Percentiles rank a stretch among this genome's conserved stretches.
These are phyloP conservation scores for Aureobasidium uvarum DNA, from an alignment of 2,329 filamentous ascomycete species.

Conservation along the genomic window DNA sequence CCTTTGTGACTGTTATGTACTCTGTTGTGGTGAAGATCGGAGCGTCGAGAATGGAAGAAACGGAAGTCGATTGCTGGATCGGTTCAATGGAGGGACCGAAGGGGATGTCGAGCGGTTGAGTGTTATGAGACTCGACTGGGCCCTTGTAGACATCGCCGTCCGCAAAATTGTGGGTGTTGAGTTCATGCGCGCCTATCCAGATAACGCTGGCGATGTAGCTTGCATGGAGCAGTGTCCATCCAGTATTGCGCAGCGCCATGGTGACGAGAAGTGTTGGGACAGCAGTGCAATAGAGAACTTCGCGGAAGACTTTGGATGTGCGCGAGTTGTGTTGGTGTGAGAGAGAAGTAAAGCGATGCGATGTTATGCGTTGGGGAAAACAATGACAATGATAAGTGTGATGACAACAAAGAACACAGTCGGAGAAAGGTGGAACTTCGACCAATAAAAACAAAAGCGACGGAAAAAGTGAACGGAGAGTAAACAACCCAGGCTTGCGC, in stretches of 20 bases:
- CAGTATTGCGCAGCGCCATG: background rate
- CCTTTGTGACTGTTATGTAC: conserved; percentile 11
- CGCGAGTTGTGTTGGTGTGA: background rate
- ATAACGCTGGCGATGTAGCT: background rate
- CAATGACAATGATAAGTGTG: conserved; percentile 4
- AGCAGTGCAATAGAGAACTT: background rate
- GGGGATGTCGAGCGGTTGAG: background rate
- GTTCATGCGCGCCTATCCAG: background rate
- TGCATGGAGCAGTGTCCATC: background rate
- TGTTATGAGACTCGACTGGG: background rate
- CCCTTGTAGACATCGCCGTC: background rate
- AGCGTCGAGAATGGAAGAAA: background rate
- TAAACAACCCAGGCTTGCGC: conserved; percentile 2
- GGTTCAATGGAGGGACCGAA: background rate
- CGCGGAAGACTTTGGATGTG: background rate
- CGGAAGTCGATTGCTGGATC: background rate
- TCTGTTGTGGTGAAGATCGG: background rate
- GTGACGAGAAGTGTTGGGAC: background rate
- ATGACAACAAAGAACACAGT: conserved; percentile 8
- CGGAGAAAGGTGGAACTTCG: background rate
- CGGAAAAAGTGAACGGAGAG: conserved; percentile 2
- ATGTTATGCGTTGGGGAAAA: conserved; percentile 15
- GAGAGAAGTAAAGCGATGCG: background rate
- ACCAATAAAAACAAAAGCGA: conserved; percentile 1
- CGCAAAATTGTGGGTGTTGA: background rate